These are phyloP conservation scores for Protea cynaroides DNA, from an alignment of 164 flowering plant species.

Conservation along the genomic window DNA sequence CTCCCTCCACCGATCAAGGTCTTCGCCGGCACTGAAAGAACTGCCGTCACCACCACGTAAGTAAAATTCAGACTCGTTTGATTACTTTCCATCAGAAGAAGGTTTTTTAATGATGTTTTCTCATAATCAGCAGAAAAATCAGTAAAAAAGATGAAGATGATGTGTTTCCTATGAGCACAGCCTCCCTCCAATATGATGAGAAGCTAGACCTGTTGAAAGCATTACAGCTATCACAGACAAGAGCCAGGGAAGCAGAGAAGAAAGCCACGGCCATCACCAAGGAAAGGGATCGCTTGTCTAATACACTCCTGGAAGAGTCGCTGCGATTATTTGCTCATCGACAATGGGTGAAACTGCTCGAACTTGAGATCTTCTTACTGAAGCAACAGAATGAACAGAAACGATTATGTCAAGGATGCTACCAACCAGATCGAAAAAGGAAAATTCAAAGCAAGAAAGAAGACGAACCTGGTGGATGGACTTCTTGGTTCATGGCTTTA, in stretches of 20 bases:
- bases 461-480: not conserved
- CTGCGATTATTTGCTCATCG: not conserved
- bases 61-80: too few species aligned
- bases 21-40: slow-evolving; percentile 27
- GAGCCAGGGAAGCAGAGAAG: not conserved
- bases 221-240: not conserved
- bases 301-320: not conserved
- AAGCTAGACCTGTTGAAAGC: not conserved
- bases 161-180: not conserved
- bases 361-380: not conserved
- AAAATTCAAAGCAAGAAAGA: not conserved
- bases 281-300: not conserved
- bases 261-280: not conserved
- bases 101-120: not conserved
- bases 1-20: slow-evolving; percentile 48
- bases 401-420: not conserved
- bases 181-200: not conserved
- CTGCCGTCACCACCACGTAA: slow-evolving; percentile 11
- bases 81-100: not conserved
- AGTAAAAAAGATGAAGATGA: not conserved
- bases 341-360: not conserved
- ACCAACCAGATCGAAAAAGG: not conserved
- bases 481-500: not conserved
- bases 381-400: not conserved
- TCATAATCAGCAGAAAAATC: not conserved